Conservation (phyloP, 1,284 basidiomycete species). For the Thecaphora thlaspeos region DNA sequence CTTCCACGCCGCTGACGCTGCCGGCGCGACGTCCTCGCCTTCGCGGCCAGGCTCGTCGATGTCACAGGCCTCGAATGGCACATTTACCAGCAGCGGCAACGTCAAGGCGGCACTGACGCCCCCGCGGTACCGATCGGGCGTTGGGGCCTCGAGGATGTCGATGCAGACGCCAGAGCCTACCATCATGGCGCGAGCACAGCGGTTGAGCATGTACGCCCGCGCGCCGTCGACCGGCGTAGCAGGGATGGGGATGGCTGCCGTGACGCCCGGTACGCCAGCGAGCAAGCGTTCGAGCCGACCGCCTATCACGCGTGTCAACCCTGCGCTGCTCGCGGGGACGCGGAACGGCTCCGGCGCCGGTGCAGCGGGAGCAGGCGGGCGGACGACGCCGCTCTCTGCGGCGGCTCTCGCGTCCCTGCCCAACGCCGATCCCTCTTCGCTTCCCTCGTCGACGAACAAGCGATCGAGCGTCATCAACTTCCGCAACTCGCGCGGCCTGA, state of each 20-base stretch:
- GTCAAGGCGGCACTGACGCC: conserved; percentile 10
- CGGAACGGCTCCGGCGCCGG: background rate
- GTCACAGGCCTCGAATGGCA: conserved; percentile 31
- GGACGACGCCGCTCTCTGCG: conserved; percentile 47
- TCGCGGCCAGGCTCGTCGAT: conserved; percentile 41
- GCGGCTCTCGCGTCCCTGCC: conserved; percentile 46
- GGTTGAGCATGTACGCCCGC: conserved; percentile 42
- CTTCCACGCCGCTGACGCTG: conserved; percentile 10
- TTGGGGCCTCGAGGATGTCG: conserved; percentile 30
- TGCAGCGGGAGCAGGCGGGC: conserved; percentile 10
- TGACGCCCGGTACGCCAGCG: background rate
- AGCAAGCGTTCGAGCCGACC: conserved; percentile 45
- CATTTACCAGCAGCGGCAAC: background rate
- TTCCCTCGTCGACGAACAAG: conserved; percentile 16
- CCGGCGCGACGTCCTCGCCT: conserved; percentile 8
- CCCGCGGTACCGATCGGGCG: conserved; percentile 15
- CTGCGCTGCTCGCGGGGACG: conserved; percentile 1
- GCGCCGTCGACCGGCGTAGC: conserved; percentile 29
- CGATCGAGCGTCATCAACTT: conserved; percentile 40
- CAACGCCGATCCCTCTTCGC: conserved; percentile 17
- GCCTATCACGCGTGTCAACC: conserved; percentile 29
- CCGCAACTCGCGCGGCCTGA: conserved; percentile 16
- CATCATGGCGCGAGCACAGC: conserved; percentile 42
- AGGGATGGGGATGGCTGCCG: conserved; percentile 11
- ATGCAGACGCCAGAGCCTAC: conserved; percentile 54